Percentiles rank a stretch among this genome's conserved stretches.
Evolutionary conservation across 2,329 filamentous ascomycete genomes (phyloP).

Genomic region (Colletotrichum cuscutae): DNA sequence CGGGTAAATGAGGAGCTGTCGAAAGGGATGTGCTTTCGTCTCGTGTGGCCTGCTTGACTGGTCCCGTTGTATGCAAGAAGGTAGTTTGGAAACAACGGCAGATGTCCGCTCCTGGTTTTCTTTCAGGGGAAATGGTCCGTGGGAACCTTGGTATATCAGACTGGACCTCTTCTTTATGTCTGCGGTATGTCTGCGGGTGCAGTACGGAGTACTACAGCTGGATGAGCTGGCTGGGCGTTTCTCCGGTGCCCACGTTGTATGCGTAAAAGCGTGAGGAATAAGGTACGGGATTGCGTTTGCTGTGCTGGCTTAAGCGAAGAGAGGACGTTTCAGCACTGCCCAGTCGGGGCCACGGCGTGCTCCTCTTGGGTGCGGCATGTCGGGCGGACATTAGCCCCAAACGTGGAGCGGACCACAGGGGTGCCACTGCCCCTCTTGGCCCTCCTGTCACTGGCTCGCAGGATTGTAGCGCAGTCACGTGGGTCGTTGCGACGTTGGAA

Average conservation of each 20-base stretch:
- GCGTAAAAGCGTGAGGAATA: neutral
- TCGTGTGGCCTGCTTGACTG: neutral
- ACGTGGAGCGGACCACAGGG: neutral
- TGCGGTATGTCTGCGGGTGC: neutral
- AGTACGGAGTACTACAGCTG: neutral
- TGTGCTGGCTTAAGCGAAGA: neutral
- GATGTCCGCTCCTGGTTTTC: neutral
- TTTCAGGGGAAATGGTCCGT: neutral
- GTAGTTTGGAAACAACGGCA: conserved; percentile 13
- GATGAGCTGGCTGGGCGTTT: neutral
- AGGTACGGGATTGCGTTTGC: neutral
- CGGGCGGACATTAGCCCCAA: conserved; percentile 24
- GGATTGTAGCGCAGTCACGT: conserved; percentile 22
- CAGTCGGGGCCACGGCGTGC: conserved; percentile 6
- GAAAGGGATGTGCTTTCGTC: neutral
- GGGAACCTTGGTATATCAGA: neutral
- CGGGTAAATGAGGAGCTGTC: neutral
- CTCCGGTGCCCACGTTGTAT: neutral
- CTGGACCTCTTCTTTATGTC: neutral
- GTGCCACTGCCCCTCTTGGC: neutral
- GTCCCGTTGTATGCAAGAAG: neutral
- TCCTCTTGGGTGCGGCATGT: conserved; percentile 4
- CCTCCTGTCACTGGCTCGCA: neutral
- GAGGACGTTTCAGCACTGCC: conserved; percentile 8
- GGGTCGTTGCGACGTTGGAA: conserved; percentile 31